Evolutionary conservation across 108 stramenopile species (phyloP), one percentile per base, ranked within the genome.

Genomic region (Cylindrotheca fusiformis): DNA sequence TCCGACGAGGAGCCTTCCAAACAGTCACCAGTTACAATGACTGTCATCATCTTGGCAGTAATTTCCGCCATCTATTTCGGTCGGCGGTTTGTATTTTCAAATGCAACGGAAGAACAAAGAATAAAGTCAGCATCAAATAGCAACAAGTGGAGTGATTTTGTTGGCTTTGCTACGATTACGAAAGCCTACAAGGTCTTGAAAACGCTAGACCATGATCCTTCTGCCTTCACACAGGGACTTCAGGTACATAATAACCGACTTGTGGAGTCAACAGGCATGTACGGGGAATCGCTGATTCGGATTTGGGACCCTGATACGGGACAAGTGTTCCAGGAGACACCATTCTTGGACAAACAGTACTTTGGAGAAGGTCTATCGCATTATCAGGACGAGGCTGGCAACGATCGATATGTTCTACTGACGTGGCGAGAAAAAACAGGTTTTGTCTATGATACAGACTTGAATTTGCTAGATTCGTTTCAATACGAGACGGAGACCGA

Each of bases 331-430:
- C 18, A 31, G 4, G 54, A 72, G 17, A 10, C 75, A 41, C 36
- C 36, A 10, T n/a, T n/a, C 27, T 5, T 89, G 59, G 69, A 75
- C 14, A 20, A 26, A 1, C 46, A 76, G 29, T 69, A 74, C 23
- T 93, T 93, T 65, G 91, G 84, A 6, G 91, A 93, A 65, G 91
- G 87, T 28, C 72, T 88, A 20, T 51, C 83, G 1, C 52, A 67
- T 58, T 84, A 77, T 49, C 51, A 52, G 51, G 20, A 24, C 51
- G 47, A 29, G 19, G n/a, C 22, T 23, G 19, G 27, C 32, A 27
- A 68, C 26, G 84, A 87, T 49, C 67, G 75, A 21, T 55, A 87
- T 6, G 81, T 88, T 47, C 83, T 84, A 63, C 47, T 93, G n/a
- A 93, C 92, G 0, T 93, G 80, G 77, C 71, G 60, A 33, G 71